Evolutionary conservation across 83 land plant genomes (phyloP).

Genomic region (Diphasiastrum complanatum): DNA sequence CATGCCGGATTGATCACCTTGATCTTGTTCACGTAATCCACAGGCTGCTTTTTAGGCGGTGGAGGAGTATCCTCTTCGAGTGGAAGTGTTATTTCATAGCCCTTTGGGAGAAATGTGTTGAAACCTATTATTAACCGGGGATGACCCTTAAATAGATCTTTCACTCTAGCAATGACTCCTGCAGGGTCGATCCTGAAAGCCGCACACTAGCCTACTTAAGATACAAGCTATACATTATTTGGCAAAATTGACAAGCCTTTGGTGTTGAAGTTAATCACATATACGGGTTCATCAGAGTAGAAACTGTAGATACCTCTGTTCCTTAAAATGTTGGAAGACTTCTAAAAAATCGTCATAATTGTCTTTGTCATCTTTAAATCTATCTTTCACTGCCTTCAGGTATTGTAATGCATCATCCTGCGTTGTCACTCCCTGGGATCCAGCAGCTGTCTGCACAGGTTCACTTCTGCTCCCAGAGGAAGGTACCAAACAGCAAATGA

Average conservation of each 20-base stretch:
- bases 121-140: slow-evolving; percentile 70
- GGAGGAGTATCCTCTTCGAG: slow-evolving; percentile 55
- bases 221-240: not conserved
- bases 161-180: slow-evolving; percentile 80
- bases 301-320: slow-evolving; percentile 31
- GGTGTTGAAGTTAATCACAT: not conserved
- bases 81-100: slow-evolving; percentile 78
- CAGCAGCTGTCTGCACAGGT: too few species aligned
- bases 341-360: slow-evolving; percentile 88
- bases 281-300: not conserved
- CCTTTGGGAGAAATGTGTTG: slow-evolving; percentile 85
- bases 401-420: slow-evolving; percentile 77
- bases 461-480: too few species aligned
- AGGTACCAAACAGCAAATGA: too few species aligned
- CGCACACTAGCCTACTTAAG: not conserved
- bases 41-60: slow-evolving; percentile 58
- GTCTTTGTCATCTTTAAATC: slow-evolving; percentile 69
- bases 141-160: slow-evolving; percentile 84
- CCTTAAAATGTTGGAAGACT: slow-evolving; percentile 91
- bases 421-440: slow-evolving; percentile 61
- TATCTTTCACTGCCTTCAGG: slow-evolving; percentile 78
- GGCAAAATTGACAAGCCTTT: not conserved
- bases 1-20: too few species aligned
- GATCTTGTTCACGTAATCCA: slow-evolving; percentile 96
- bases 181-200: slow-evolving; percentile 59